Evolutionary conservation across 2,329 filamentous ascomycete genomes (phyloP).

Genomic region (Cucurbitaria berberidis): DNA sequence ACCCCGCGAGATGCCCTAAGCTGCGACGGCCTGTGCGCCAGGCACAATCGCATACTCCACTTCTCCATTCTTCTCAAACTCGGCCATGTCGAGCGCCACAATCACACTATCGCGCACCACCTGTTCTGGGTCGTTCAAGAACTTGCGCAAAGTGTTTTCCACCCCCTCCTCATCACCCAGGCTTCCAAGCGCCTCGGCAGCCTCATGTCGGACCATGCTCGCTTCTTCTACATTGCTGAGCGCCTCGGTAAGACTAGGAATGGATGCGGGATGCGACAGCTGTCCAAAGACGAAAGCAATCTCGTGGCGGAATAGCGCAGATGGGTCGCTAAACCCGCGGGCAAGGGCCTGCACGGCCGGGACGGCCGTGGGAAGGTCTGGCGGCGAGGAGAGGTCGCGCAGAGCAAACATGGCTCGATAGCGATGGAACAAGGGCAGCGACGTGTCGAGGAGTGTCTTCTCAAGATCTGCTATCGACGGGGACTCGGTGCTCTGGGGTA

Average conservation of each 20-base stretch:
- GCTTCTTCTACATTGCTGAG: slow-evolving; percentile 81
- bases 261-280: slow-evolving; percentile 93
- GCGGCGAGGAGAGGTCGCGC: slow-evolving; percentile 91
- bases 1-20: slow-evolving; percentile 15
- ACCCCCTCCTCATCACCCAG: slow-evolving; percentile 93
- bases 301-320: slow-evolving; percentile 94
- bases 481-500: slow-evolving; percentile 69
- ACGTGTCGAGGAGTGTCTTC: slow-evolving; percentile 77
- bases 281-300: slow-evolving; percentile 99
- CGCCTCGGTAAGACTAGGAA: slow-evolving; percentile 81
- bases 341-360: slow-evolving; percentile 87
- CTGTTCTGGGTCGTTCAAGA: slow-evolving; percentile 87
- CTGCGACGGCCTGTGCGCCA: slow-evolving; percentile 37
- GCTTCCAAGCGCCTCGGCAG: slow-evolving; percentile 92
- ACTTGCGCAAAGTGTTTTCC: slow-evolving; percentile 80
- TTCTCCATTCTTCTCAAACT: slow-evolving; percentile 89
- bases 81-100: slow-evolving; percentile 96
- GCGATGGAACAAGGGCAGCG: slow-evolving; percentile 81
- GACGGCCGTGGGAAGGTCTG: slow-evolving; percentile 85
- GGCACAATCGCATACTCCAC: slow-evolving; percentile 92
- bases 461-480: slow-evolving; percentile 76
- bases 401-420: slow-evolving; percentile 99
- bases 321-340: slow-evolving; percentile 81
- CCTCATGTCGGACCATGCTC: slow-evolving; percentile 97
- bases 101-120: slow-evolving; percentile 94